These are phyloP conservation scores for Cudoniella acicularis DNA, from an alignment of 495 filamentous ascomycete species.

Conservation along the genomic window DNA sequence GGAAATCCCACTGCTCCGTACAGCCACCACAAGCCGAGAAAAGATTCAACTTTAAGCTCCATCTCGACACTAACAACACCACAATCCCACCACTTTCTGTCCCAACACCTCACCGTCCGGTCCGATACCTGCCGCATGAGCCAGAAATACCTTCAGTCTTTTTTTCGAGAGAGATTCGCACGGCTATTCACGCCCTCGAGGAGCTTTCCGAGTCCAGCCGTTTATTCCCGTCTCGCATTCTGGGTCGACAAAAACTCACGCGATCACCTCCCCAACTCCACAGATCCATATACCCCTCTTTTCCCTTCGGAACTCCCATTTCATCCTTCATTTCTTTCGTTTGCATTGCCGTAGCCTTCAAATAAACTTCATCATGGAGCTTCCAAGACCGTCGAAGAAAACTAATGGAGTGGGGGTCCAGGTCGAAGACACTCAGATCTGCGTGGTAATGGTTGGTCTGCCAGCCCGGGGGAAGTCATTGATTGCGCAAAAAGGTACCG, in stretches of 20 bases:
- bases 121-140: neutral
- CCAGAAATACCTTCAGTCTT: neutral
- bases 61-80: constrained; percentile 1
- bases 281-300: constrained; percentile 4
- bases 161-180: neutral
- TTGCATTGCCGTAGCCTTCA: neutral
- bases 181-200: neutral
- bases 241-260: constrained; percentile 11
- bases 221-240: neutral
- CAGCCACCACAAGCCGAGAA: no score
- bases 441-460: constrained; percentile 97
- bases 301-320: neutral
- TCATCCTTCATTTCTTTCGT: neutral
- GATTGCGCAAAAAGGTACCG: constrained; percentile 91
- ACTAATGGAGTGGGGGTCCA: constrained; percentile 54
- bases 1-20: no score
- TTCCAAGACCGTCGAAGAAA: constrained; percentile 29
- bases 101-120: neutral
- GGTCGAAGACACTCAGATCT: constrained; percentile 93
- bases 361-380: constrained; percentile 14
- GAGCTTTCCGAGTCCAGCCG: constrained; percentile 1
- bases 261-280: constrained; percentile 6
- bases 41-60: neutral
- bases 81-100: neutral
- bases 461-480: constrained; percentile 94